Base-by-base conservation (phyloP, 306 rosid species). In the Vigna radiata region DNA sequence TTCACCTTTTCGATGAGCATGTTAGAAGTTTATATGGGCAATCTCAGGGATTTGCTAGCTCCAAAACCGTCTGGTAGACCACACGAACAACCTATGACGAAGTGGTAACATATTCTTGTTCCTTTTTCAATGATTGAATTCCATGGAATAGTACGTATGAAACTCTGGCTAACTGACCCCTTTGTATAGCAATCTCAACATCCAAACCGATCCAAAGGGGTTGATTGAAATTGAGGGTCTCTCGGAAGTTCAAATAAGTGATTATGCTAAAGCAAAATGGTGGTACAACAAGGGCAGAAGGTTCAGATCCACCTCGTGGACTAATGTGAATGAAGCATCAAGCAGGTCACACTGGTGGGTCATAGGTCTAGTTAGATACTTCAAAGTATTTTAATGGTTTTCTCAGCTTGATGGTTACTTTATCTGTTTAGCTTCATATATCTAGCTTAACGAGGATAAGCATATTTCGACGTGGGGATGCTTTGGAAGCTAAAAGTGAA, bases 281-380 rank as follows among this genome's bases (percentile, higher is more conserved):
- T 94, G 96, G 97, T 92, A 92, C 67, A 85, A 81, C 85, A 82
- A 88, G 70, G 98, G 97, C 19, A 90, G 88, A 75, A 77, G 93
- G 66, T 94, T 86, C 60, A 85, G 98, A 80, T 88, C 97, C 16
- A 94, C 98, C 55, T 88, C 98, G 16, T 92, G 96, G 98, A 94
- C 98, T 62, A 90, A 82, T 78, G 98, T 94, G 54, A 94, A 94
- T 4, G 97, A 94, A 77, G 80, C 97, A 37, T 94, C 98, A 61
- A 94, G 98, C 90, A 90, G 97, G 87, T 94, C 98, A 64, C 98
- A 94, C 90, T 94, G 97, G 98, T 94, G 90, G 83, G 93, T 89
- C 63, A 72, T 79, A 79, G 87, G 77, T 83, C 86, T 75, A 73
- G 37, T 74, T 79, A 85, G 68, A 74, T 49, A 9, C 71, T 74